These are phyloP conservation scores for Solanum sejunctum DNA, from an alignment of 257 asterid genomes.

Conservation along the genomic window DNA sequence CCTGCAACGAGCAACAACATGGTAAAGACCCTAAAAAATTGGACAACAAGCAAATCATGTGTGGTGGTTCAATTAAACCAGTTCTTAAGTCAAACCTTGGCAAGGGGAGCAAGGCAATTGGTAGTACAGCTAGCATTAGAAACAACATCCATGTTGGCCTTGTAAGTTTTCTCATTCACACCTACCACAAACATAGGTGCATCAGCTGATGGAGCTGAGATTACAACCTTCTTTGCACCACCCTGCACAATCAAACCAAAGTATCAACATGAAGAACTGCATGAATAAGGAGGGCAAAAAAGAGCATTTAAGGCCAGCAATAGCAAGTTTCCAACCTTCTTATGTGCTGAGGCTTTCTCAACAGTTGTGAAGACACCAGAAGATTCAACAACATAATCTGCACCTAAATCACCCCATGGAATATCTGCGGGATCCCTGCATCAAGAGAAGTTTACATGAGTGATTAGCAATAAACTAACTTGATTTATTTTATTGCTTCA, in stretches of 20 bases:
- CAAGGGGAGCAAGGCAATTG: constrained; percentile 98
- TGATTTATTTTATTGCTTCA: background rate
- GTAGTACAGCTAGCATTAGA: constrained; percentile 99
- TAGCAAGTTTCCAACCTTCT: constrained; percentile 37
- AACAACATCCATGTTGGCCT: constrained; percentile 88
- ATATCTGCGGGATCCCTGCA: constrained; percentile 88
- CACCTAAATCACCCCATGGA: constrained; percentile 96
- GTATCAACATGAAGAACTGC: background rate
- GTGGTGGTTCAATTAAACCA: background rate
- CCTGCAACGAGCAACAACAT: constrained; percentile 29
- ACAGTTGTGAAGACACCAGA: constrained; percentile 84
- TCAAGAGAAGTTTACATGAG: constrained; percentile 8
- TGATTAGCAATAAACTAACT: background rate
- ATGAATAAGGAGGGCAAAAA: background rate
- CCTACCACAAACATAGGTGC: constrained; percentile 99
- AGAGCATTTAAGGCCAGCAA: background rate
- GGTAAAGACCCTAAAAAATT: background rate
- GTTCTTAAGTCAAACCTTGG: constrained; percentile 50
- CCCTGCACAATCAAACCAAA: constrained; percentile 42
- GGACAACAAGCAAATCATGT: background rate
- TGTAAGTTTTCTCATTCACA: constrained; percentile 76
- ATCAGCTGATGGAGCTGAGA: constrained; percentile 99
- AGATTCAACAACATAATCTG: constrained; percentile 84
- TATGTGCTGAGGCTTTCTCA: constrained; percentile 82
- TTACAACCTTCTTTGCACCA: constrained; percentile 92